Conservation (phyloP, 768 basidiomycete genomes). For the Tricholoma sp. region DNA sequence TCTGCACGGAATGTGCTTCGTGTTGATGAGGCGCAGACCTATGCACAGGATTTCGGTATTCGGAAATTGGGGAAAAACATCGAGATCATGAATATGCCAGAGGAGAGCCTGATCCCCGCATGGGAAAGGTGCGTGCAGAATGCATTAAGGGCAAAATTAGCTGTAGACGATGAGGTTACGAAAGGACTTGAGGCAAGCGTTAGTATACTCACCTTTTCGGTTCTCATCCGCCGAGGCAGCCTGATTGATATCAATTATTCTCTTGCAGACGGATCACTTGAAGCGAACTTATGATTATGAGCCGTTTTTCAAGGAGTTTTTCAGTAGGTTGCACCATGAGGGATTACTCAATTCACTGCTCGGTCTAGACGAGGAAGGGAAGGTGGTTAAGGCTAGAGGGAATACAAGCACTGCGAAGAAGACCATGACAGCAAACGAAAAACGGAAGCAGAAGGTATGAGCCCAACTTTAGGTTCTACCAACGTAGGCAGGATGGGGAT, state of each 20-base stretch:
- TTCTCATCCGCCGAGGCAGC: not conserved
- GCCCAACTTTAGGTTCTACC: no score
- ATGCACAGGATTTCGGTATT: slow-evolving; percentile 40
- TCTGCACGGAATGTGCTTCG: slow-evolving; percentile 25
- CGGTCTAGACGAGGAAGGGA: slow-evolving; percentile 29
- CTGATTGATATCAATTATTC: not conserved
- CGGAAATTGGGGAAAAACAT: slow-evolving; percentile 37
- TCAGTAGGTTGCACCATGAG: slow-evolving; percentile 37
- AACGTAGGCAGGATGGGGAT: no score
- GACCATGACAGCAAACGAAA: not conserved
- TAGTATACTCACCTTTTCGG: slow-evolving; percentile 21
- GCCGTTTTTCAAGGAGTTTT: slow-evolving; percentile 48
- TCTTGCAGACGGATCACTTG: slow-evolving; percentile 45
- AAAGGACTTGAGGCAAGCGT: slow-evolving; percentile 43
- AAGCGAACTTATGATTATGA: slow-evolving; percentile 62
- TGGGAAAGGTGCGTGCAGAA: slow-evolving; percentile 46
- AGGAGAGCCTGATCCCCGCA: slow-evolving; percentile 26
- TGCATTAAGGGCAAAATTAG: slow-evolving; percentile 33
- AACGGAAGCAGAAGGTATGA: slow-evolving; percentile 3
- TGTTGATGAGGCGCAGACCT: slow-evolving; percentile 16
- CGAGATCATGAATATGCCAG: slow-evolving; percentile 39
- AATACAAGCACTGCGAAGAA: not conserved
- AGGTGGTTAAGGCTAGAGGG: slow-evolving; percentile 16
- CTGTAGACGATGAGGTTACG: slow-evolving; percentile 45
- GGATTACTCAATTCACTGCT: slow-evolving; percentile 42